phyloP scores from a whole-genome alignment of 495 filamentous ascomycete species.

The Sphaerosporella brunnea region DNA sequence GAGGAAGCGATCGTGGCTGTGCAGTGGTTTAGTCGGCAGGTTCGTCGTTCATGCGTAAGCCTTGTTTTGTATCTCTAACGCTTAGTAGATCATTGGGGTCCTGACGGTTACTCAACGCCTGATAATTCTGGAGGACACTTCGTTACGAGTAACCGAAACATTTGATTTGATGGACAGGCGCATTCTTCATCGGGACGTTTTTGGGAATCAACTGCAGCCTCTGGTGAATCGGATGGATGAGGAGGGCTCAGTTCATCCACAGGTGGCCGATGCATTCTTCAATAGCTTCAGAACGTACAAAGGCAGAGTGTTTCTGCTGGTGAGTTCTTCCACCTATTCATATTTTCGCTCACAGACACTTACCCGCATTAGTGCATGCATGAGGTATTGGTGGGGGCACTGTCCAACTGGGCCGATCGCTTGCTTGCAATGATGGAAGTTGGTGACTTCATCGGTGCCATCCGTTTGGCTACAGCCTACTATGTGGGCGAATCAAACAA shows the following conservation, averaged over 20 bases:
- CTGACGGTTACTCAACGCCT: constrained; percentile 85
- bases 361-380: constrained; percentile 44
- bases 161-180: constrained; percentile 84
- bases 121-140: constrained; percentile 76
- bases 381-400: constrained; percentile 71
- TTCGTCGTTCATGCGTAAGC: constrained; percentile 5
- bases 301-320: constrained; percentile 70
- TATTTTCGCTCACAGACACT: background rate
- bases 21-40: constrained; percentile 91
- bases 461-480: constrained; percentile 75
- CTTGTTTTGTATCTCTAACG: background rate
- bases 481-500: constrained; percentile 79
- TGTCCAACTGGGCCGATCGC: constrained; percentile 98
- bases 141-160: constrained; percentile 77
- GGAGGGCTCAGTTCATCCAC: constrained; percentile 75
- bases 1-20: constrained; percentile 93
- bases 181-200: constrained; percentile 78
- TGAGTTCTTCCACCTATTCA: constrained; percentile 6
- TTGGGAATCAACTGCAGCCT: constrained; percentile 62
- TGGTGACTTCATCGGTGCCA: constrained; percentile 81
- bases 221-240: constrained; percentile 81
- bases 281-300: constrained; percentile 96
- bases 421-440: constrained; percentile 91
- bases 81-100: constrained; percentile 47
- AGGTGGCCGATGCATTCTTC: constrained; percentile 91